Evolutionary conservation across 306 rosid genomes (phyloP).

Genomic region (Cyclanthera cordifolia): DNA sequence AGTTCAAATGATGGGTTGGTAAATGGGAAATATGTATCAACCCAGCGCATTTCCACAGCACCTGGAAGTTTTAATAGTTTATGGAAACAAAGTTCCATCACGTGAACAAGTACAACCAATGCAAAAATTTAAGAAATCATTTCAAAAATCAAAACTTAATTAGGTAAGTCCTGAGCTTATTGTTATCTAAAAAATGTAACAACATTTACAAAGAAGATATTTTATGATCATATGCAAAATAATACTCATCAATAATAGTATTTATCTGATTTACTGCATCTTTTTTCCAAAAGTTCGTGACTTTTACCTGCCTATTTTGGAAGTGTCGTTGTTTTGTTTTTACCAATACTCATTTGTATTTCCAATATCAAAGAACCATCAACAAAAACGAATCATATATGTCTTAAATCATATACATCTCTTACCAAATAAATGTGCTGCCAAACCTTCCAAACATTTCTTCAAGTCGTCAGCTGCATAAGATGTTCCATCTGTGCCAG

Average conservation of each 20-base stretch:
- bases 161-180: neutral
- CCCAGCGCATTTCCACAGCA: constrained; percentile 95
- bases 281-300: neutral
- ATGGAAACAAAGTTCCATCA: constrained; percentile 11
- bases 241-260: neutral
- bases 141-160: neutral
- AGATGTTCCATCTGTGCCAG: constrained; percentile 65
- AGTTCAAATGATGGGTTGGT: constrained; percentile 94
- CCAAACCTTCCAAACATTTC: constrained; percentile 95
- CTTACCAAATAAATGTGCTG: constrained; percentile 80
- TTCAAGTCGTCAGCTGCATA: constrained; percentile 73
- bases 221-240: neutral
- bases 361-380: neutral
- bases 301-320: neutral
- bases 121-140: neutral
- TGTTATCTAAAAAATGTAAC: neutral
- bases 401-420: neutral
- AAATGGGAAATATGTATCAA: constrained; percentile 91
- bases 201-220: neutral
- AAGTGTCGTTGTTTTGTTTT: neutral
- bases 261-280: neutral
- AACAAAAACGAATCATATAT: neutral
- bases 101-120: neutral
- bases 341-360: neutral
- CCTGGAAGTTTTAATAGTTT: constrained; percentile 38